Evolutionary conservation across 257 asterid species (phyloP).

Genomic region (Hygrophila difformis): DNA sequence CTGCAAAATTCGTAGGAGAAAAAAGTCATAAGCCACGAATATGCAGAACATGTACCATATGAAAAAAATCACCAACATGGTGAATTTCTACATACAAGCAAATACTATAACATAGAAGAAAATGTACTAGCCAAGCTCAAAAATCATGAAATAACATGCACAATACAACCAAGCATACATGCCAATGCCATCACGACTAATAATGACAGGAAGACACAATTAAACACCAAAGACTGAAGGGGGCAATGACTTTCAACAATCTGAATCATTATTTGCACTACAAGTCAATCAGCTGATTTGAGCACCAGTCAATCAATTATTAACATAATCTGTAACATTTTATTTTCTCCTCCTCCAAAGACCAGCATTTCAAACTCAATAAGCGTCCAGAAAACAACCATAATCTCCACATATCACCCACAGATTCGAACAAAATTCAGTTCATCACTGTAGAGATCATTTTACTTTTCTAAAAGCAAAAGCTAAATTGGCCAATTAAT

Average conservation of each 20-base stretch:
- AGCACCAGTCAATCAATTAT: conserved; percentile 4
- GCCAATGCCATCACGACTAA: too few relatives aligned
- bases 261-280: neutral
- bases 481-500: too few relatives aligned
- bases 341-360: neutral
- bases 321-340: neutral
- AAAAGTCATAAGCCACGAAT: too few relatives aligned
- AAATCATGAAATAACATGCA: neutral
- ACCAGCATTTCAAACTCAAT: conserved; percentile 2
- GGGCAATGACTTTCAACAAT: neutral
- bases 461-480: neutral
- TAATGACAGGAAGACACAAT: too few relatives aligned
- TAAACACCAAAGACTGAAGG: conserved; percentile 5
- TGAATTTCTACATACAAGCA: too few relatives aligned
- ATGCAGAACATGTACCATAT: too few relatives aligned
- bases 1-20: conserved; percentile 35
- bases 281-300: neutral
- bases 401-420: conserved; percentile 9
- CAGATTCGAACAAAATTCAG: conserved; percentile 9
- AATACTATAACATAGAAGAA: conserved; percentile 1
- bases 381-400: neutral
- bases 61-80: too few relatives aligned
- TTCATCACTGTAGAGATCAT: neutral
- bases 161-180: too few relatives aligned
- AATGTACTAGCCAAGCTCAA: neutral